phyloP scores from a whole-genome alignment of 139 green algal genomes.

The Haematococcus sp. region DNA sequence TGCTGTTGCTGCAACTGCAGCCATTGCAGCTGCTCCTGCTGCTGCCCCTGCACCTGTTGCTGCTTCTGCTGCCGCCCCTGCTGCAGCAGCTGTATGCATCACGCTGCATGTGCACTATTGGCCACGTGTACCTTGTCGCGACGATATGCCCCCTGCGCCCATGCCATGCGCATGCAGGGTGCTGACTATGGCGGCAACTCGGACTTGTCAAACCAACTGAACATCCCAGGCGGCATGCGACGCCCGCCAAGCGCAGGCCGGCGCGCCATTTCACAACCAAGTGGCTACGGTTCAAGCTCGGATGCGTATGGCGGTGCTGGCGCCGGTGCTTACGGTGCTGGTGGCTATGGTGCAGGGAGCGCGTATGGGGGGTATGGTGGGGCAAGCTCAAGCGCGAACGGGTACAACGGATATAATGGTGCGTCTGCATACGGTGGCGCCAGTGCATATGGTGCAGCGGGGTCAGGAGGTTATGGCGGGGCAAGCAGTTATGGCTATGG shows the following conservation, averaged over 20 bases:
- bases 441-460: not conserved
- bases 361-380: no score
- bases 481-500: slow-evolving; percentile 11
- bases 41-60: no score
- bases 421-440: slow-evolving; percentile 2
- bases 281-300: not conserved
- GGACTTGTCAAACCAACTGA: slow-evolving; percentile 24
- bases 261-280: slow-evolving; percentile 15
- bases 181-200: not conserved
- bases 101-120: no score
- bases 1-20: no score
- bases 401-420: slow-evolving; percentile 5
- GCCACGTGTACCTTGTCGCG: no score
- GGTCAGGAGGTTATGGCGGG: slow-evolving; percentile 1
- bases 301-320: slow-evolving; percentile 10
- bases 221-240: not conserved
- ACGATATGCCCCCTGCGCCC: no score
- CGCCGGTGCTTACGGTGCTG: not conserved
- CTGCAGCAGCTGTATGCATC: no score
- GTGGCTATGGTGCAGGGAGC: not conserved
- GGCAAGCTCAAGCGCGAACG: no score
- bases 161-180: not conserved
- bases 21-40: no score
- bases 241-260: slow-evolving; percentile 11
- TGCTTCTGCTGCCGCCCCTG: no score